Conservation (phyloP, 108 stramenopile genomes). For the Cyclotella baltica region DNA sequence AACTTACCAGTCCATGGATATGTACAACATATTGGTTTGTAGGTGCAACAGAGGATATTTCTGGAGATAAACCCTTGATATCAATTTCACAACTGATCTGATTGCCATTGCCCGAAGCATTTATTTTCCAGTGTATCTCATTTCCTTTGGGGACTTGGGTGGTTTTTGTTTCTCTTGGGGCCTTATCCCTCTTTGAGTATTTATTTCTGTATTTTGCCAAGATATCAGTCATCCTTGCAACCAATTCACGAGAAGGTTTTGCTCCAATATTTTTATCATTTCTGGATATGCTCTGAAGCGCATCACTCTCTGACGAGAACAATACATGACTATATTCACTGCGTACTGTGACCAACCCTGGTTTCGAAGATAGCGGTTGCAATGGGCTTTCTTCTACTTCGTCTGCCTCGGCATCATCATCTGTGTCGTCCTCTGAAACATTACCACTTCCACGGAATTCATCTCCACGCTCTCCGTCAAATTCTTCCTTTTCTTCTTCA, state of each 20-base stretch:
- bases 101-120: neutral
- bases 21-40: conserved; percentile 31
- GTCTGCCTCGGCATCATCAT: neutral
- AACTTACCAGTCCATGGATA: conserved; percentile 34
- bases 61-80: neutral
- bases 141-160: neutral
- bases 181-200: neutral
- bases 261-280: neutral
- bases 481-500: conserved; percentile 10
- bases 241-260: neutral
- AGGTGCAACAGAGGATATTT: neutral
- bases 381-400: neutral
- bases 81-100: conserved; percentile 6
- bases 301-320: conserved; percentile 29
- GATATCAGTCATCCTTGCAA: neutral
- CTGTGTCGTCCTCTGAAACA: neutral
- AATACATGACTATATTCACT: conserved; percentile 24
- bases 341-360: conserved; percentile 14
- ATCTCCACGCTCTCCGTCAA: neutral
- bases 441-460: neutral
- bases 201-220: neutral
- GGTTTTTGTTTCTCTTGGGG: neutral
- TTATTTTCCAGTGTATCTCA: conserved; percentile 1
- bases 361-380: conserved; percentile 2
- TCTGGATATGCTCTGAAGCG: neutral